Evolutionary conservation across 75 land plant genomes (phyloP), one percentile per base, ranked within the genome.

Genomic region (Sequoiadendron giganteum): DNA sequence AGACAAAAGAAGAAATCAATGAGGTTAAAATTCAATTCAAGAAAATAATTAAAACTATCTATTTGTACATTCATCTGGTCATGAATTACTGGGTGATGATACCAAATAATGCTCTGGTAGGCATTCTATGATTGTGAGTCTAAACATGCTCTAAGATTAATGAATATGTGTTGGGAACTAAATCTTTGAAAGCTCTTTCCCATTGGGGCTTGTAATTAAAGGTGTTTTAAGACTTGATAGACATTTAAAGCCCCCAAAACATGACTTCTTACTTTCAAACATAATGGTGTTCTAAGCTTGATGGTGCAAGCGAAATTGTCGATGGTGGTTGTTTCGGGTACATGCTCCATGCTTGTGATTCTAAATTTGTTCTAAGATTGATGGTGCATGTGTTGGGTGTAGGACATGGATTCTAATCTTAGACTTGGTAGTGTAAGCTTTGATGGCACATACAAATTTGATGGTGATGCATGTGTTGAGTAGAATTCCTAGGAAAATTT

Each of bases 1-100:
- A 89, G 54, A 76, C 72, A 32, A 70, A 48, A 47, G 19, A 68
- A 90, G 18, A 88, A 25, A 65, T 65, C 19, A 81, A 81, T 38
- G 43, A 81, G 39, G 83, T 38, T 15, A 21, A 32, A 6, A 36
- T 38, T 34, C 7, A 28, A 81, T 5, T 16, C 43, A 81, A 81
- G 83, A 81, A 36, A 36, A 36, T 25, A 79, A 79, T 36, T 30
- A 15, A 34, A 79, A 36, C 13, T 36, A 36, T 79, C 7, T 38
- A 81, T 81, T 81, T 81, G 21, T 19, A 85, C 54, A 56, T 14
- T 21, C 88, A 7, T 2, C 1, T 28, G 30, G 21, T 28, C 80
- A 21, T 77, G 36, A 77, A 77, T 15, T 77, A 36, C 55, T 52
- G 55, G n/a, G 9, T 8, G 70, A 25, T 65, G 70, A 65, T 65